Conservation (phyloP, 352 stramenopile genomes). For the Globisporangium middletonii region DNA sequence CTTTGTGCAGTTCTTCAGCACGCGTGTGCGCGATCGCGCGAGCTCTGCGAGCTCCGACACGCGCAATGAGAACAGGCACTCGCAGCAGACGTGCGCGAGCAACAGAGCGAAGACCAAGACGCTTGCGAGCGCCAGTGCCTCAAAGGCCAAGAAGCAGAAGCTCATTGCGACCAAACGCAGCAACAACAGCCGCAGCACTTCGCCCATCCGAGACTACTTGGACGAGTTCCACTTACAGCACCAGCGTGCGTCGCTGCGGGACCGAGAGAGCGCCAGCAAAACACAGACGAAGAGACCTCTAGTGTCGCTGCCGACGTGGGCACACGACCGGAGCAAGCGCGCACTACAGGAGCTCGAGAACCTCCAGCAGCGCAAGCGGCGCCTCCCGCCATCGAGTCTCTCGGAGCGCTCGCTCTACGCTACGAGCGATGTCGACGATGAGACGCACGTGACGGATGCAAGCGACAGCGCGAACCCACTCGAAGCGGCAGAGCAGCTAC, state of each 20-base stretch:
- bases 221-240: conserved; percentile 7
- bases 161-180: neutral
- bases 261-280: neutral
- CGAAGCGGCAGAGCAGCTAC: neutral
- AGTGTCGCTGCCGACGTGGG: conserved; percentile 46
- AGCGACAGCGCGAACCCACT: too few relatives aligned
- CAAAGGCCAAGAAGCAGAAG: neutral
- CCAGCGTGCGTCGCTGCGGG: conserved; percentile 1
- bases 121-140: neutral
- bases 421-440: neutral
- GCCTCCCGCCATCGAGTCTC: conserved; percentile 4
- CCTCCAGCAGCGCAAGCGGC: conserved; percentile 15
- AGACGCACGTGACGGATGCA: neutral
- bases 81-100: neutral
- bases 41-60: neutral
- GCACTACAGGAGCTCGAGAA: conserved; percentile 52
- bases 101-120: neutral
- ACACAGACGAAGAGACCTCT: conserved; percentile 18
- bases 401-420: neutral
- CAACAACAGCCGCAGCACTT: neutral
- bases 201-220: conserved; percentile 7
- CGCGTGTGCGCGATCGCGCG: neutral
- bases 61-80: neutral
- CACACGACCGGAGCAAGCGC: conserved; percentile 58
- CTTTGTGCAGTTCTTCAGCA: conserved; percentile 39